Base-by-base conservation (phyloP, 352 stramenopile genomes). In the Pythium utonaiense region DNA sequence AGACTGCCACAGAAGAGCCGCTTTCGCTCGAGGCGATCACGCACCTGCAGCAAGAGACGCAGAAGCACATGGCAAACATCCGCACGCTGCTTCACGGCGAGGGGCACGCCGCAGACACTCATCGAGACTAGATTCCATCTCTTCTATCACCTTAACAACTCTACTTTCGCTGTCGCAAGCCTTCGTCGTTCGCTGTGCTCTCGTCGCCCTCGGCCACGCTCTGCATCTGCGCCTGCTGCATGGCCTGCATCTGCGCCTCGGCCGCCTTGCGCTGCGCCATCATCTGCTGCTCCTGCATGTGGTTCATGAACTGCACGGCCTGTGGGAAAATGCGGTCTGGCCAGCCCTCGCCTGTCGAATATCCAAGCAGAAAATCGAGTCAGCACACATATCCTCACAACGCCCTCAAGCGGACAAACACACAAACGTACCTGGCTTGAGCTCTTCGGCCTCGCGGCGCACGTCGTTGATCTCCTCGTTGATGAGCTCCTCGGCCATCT, bases 291-390 rank as follows among this genome's bases (percentile, higher is more conserved):
- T 94, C 85, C 12, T 81, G 80, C 57, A 94, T 81, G 68, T 92
- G 85, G 41, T 91, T 94, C 82, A 94, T 88, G 73, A 91, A 94
- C 74, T 92, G 82, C 66, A 94, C 85, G 19, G 85, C 85, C 73
- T 94, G 82, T 21, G 85, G 80, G 73, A 94, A 94, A 52, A 94
- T 94, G 71, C 84, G 88, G 71, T 94, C 85, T 19, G 82, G 79
- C 85, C 85, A 94, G 53, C 82, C 82, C 67, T 94, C 82, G 59
- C 81, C 82, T 91, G 33, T 13, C 17, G 22, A 25, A 12, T 19
- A 33, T 33, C 6, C 1, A 30, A 21, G 13, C 22, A 33, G 33
- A 14, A 49, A n/a, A n/a, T n/a, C 17, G 17, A 27, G 22, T 41
- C 49, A 56, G 17, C 3, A 16, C 22, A n/a, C n/a, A n/a, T n/a